Evolutionary conservation across 208 protist species (phyloP), one percentile per base, ranked within the genome.

Genomic region (Leishmania mexicana): DNA sequence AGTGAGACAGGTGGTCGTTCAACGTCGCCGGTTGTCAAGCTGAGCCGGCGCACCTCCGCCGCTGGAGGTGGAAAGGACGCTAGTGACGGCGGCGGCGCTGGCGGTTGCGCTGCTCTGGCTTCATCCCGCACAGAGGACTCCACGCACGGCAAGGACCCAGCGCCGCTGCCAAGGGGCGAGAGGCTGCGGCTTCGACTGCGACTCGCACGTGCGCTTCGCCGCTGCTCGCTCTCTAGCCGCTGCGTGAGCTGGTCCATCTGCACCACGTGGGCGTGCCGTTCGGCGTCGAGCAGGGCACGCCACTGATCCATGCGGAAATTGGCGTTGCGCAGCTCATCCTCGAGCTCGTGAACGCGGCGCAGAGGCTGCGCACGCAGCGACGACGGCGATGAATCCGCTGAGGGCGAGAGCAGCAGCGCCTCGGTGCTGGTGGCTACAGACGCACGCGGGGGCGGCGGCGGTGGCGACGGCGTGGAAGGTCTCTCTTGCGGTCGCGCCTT

Each of bases 161-260:
- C 13, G n/a, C 45, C 64, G 42, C 40, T 80, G n/a, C 10, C 64
- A 7, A 70, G 47, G 10, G 77, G 80, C 15, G 78, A 79, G 8
- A 78, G 75, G 51, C 74, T 80, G 13, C 78, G 85, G 71, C 67
- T 81, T 31, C 70, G 74, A 49, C 70, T 80, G 31, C 72, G 75
- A 54, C 70, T 85, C 45, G 51, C 54, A 58, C 64, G 76, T 40
- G 77, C 76, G 51, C 57, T 42, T 53, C 78, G 78, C 10, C 82
- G 82, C 75, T 80, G 78, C 76, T 88, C 85, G 38, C 42, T 71
- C 60, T 82, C 76, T 42, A 85, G 76, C 75, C 83, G 85, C 67
- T 85, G 84, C 15, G 79, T 53, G 28, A 90, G 87, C 70, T 88
- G 85, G 17, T 83, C 83, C 19, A 83, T 35, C 62, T 88, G 80